Evolutionary conservation across 106 monocot genomes (phyloP).

Genomic region (Triglochin maritima): DNA sequence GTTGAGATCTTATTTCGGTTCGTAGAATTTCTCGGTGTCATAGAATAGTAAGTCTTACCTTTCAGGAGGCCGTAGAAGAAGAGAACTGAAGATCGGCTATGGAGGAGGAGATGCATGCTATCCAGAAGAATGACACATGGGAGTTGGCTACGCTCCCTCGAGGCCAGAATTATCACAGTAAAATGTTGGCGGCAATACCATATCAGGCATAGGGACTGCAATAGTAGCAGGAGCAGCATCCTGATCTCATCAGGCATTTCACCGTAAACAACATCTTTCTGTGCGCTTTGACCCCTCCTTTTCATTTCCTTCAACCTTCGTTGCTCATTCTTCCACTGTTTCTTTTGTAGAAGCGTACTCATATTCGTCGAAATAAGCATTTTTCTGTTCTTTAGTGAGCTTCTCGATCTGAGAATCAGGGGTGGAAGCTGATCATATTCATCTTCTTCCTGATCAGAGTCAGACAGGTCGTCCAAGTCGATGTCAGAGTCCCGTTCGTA

Average conservation of each 20-base stretch:
- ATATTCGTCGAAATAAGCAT: slow-evolving; percentile 83
- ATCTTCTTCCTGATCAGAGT: slow-evolving; percentile 67
- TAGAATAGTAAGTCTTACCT: too few relatives aligned
- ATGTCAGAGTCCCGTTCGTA: slow-evolving; percentile 86
- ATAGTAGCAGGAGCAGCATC: slow-evolving; percentile 67
- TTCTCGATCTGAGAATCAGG: slow-evolving; percentile 69
- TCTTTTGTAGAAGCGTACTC: slow-evolving; percentile 93
- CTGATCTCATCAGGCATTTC: slow-evolving; percentile 69
- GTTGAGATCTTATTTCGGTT: too few relatives aligned
- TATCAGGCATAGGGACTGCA: slow-evolving; percentile 73
- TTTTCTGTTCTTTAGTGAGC: slow-evolving; percentile 72
- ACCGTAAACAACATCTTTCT: slow-evolving; percentile 18
- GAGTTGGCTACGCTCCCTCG: too few relatives aligned
- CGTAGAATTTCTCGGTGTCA: too few relatives aligned
- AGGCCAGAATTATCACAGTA: slow-evolving; percentile 67
- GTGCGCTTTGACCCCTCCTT: slow-evolving; percentile 40
- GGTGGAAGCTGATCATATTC: slow-evolving; percentile 87
- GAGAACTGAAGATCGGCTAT: too few relatives aligned
- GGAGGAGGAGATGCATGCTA: too few relatives aligned
- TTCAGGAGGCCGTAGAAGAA: too few relatives aligned
- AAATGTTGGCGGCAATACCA: slow-evolving; percentile 89
- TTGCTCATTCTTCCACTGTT: slow-evolving; percentile 84
- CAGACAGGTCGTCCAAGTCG: slow-evolving; percentile 53
- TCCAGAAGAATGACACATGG: too few relatives aligned
- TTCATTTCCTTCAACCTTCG: slow-evolving; percentile 72